Percentiles rank a stretch among this genome's conserved stretches.
phyloP scores from a whole-genome alignment of 345 rosid genomes.

The Carallia brachiata region DNA sequence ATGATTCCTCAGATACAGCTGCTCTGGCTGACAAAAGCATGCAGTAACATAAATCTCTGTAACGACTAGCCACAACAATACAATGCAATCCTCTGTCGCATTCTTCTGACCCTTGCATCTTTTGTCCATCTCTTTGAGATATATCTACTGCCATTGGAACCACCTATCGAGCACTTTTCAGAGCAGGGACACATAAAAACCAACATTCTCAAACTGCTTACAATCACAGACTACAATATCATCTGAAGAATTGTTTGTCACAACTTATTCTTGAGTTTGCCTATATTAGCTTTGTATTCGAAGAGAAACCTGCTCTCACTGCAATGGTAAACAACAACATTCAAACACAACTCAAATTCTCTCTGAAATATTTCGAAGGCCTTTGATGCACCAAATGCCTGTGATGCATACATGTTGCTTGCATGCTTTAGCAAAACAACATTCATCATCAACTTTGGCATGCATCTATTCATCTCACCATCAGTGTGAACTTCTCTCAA shows the following conservation, averaged over 20 bases:
- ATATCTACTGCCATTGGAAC: slow-evolving; percentile 9
- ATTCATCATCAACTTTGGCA: slow-evolving; percentile 32
- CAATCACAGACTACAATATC: slow-evolving; percentile 12
- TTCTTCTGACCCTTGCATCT: slow-evolving; percentile 25
- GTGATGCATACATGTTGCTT: slow-evolving; percentile 29
- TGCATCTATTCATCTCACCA: slow-evolving; percentile 26
- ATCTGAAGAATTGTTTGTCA: slow-evolving; percentile 18
- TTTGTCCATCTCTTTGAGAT: slow-evolving; percentile 42
- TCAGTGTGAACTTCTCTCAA: slow-evolving; percentile 28
- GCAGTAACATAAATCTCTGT: slow-evolving; percentile 25
- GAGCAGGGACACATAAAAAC: slow-evolving; percentile 39
- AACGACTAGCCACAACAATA: slow-evolving; percentile 34
- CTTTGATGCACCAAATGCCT: slow-evolving; percentile 8
- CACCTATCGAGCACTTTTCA: slow-evolving; percentile 37
- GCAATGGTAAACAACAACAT: slow-evolving; percentile 24
- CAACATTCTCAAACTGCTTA: slow-evolving; percentile 35
- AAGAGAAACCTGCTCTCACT: slow-evolving; percentile 19
- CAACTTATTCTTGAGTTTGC: too few species aligned
- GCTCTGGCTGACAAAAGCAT: slow-evolving; percentile 33
- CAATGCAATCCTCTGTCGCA: slow-evolving; percentile 14
- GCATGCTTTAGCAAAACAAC: slow-evolving; percentile 30
- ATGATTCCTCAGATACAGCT: slow-evolving; percentile 36
- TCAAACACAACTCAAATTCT: slow-evolving; percentile 31
- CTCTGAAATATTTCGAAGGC: slow-evolving; percentile 35
- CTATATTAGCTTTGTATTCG: slow-evolving; percentile 6